phyloP scores from a whole-genome alignment of 2,329 filamentous ascomycete genomes.

The Coleophoma crateriformis region DNA sequence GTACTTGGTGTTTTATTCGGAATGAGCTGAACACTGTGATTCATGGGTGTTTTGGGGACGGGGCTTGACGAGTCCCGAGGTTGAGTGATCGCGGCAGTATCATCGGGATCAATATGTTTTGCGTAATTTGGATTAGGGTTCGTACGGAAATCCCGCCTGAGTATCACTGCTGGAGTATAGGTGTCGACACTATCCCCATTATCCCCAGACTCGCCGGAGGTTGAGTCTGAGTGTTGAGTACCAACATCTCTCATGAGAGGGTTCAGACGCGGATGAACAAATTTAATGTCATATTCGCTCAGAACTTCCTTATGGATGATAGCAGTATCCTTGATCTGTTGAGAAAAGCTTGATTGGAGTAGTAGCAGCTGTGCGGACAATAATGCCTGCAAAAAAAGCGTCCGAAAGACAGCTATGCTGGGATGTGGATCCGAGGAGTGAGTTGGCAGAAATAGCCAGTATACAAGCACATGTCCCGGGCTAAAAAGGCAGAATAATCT shows the following conservation, averaged over 20 bases:
- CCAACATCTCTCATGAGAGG: constrained; percentile 72
- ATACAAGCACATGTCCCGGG: constrained; percentile 86
- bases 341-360: constrained; percentile 68
- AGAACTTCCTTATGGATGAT: constrained; percentile 89
- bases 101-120: constrained; percentile 66
- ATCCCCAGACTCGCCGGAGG: constrained; percentile 14
- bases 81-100: constrained; percentile 26
- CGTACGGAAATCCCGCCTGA: constrained; percentile 73
- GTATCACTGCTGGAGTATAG: constrained; percentile 53
- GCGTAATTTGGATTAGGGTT: constrained; percentile 80
- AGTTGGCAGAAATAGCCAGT: constrained; percentile 82
- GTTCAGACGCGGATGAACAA: constrained; percentile 84
- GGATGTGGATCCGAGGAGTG: constrained; percentile 70
- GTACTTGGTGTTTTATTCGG: constrained; percentile 30
- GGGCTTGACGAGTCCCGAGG: constrained; percentile 26
- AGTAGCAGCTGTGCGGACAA: constrained; percentile 73
- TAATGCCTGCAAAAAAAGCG: constrained; percentile 68
- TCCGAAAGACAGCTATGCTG: constrained; percentile 80
- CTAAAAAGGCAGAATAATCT: constrained; percentile 87
- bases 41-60: constrained; percentile 27
- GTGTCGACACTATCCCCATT: constrained; percentile 44
- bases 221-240: constrained; percentile 60
- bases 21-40: constrained; percentile 20
- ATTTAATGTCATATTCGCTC: constrained; percentile 94
- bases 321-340: constrained; percentile 78